Evolutionary conservation across 2,329 filamentous ascomycete genomes (phyloP), one percentile per base, ranked within the genome.

Genomic region (Xylariaceae sp.): DNA sequence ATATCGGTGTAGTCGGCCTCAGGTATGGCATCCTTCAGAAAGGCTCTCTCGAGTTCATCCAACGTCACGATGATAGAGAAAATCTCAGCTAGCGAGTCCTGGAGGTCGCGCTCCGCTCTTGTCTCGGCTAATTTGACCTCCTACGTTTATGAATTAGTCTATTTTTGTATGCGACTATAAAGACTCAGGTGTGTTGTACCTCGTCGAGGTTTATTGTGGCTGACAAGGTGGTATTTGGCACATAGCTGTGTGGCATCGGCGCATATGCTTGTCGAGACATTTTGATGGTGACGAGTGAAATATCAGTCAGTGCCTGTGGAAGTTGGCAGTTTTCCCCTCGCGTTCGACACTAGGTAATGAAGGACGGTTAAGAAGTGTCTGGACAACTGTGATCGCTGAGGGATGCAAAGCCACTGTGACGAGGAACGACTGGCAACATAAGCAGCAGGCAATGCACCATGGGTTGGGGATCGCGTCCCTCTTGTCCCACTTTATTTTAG

Each of bases 31-130:
- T 99, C 94, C 65, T 96, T 95, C 36, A 99, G 81, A 65, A 96
- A 99, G 0, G 92, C 95, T 68, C 95, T 96, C 65, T 99, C 94
- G 1, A 99, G 81, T 56, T 95, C 90, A 66, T 99, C 94, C 3
- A 99, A 77, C 0, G 94, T 97, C 54, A 96, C 82, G 35, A 99
- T 92, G 58, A 99, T 97, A 72, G 91, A 96, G 71, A 97, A 99
- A 19, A 99, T 85, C 71, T 99, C 94, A 48, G 92, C 94, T 12
- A 99, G 82, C 1, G 94, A 97, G 65, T 97, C 94, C 68, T 96
- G 90, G 1, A 97, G 77, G 66, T 99, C 91, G 53, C 92, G 86
- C 72, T 97, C 92, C 38, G 89, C 86, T 59, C 88, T 85, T 18
- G 86, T 95, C 36, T 89, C 86, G 44, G 90, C 84, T 52, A 99